Evolutionary conservation across 140 eudicot genomes (phyloP).

Genomic region (Oenanthe javanica): DNA sequence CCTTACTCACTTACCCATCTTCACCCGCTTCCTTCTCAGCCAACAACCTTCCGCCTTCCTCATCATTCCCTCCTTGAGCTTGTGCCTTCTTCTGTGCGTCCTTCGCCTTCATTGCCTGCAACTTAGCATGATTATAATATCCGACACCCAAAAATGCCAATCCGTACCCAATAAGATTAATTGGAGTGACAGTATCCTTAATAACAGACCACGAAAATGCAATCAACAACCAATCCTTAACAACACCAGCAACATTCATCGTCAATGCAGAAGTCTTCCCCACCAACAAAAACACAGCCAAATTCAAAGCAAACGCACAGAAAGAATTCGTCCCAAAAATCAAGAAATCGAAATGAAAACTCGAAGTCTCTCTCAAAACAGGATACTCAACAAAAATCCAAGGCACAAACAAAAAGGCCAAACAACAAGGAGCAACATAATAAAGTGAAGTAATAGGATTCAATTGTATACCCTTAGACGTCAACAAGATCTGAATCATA

Average conservation of each 20-base stretch:
- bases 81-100: constrained; percentile 5
- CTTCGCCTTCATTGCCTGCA: constrained; percentile 6
- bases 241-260: constrained; percentile 9
- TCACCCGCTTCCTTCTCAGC: constrained; percentile 1
- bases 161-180: constrained; percentile 3
- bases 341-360: constrained; percentile 3
- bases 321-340: neutral
- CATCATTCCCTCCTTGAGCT: neutral
- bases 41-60: constrained; percentile 8
- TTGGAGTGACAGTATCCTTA: constrained; percentile 4
- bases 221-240: constrained; percentile 5
- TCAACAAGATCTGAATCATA: constrained; percentile 7
- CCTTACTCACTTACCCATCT: neutral
- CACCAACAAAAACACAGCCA: constrained; percentile 11
- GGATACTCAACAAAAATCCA: constrained; percentile 6
- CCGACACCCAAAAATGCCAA: constrained; percentile 5
- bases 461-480: constrained; percentile 4
- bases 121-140: constrained; percentile 6
- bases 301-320: constrained; percentile 8
- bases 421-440: constrained; percentile 10
- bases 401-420: constrained; percentile 7
- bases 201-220: constrained; percentile 5
- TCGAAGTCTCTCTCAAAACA: constrained; percentile 2
- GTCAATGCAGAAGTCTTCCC: constrained; percentile 4
- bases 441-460: constrained; percentile 5